Evolutionary conservation across 768 basidiomycete genomes (phyloP), one percentile per base, ranked within the genome.

Genomic region (Suillus weaverae): DNA sequence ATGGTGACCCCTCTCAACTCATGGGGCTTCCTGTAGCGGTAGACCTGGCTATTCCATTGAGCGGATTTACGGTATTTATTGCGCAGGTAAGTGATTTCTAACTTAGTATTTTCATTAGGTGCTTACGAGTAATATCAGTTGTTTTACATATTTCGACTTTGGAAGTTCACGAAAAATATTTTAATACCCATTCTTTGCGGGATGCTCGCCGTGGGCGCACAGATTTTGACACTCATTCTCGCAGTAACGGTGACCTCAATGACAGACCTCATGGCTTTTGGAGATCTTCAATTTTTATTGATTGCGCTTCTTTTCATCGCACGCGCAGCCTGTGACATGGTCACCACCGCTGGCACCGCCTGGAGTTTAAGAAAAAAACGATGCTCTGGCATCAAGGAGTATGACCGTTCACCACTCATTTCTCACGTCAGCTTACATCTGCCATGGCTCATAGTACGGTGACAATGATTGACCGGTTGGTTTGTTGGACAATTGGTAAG

Each of bases 121-220:
- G 32, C 30, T 64, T 3, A 64, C 20, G 18, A 3, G 22, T 11
- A 30, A 55, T 46, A n/a, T 36, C 44, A 57, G 63, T 9, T 35
- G 5, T 64, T 64, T 43, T 59, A 57, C 43, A 18, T 22, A 32
- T 64, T 43, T 35, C 63, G 63, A 20, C 51, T 64, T 10, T 44
- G 53, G 54, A 64, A 32, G 41, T 44, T 64, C 7, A 57, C 55
- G 2, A 48, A 26, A 35, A 59, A 32, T 26, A 4, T 35, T 30
- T 13, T 36, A n/a, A 35, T 64, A 20, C 56, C 63, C 26, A n/a
- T 46, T 20, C 36, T 63, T 35, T 63, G 62, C 43, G 35, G 11
- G 9, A 20, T 43, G 3, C 13, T 57, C 41, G 10, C 30, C 32
- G 33, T 64, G 11, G 9, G 22, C 7, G 41, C 43, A n/a, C 39